Percentiles rank a stretch among this genome's conserved stretches.
Conservation (phyloP, 768 basidiomycete species). For the Strobilomyces confusus region DNA sequence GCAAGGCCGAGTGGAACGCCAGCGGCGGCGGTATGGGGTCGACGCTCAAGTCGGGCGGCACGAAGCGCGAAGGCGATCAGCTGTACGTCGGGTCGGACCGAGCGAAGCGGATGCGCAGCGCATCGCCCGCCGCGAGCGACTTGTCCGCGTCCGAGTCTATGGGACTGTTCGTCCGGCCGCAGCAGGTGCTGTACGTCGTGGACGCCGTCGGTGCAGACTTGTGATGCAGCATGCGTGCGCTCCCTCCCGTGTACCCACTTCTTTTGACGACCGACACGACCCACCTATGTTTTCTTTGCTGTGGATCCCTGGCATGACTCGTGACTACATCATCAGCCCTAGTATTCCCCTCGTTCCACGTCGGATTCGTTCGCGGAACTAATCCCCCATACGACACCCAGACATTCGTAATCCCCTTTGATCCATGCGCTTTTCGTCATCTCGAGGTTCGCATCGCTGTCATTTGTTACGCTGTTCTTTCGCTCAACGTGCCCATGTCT, state of each 20-base stretch:
- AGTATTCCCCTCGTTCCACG: conserved; percentile 11
- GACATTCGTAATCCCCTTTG: conserved; percentile 15
- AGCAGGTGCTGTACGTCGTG: conserved; percentile 84
- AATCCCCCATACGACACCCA: conserved; percentile 20
- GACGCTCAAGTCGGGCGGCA: conserved; percentile 35
- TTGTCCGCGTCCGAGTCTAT: conserved; percentile 58
- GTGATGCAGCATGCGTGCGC: conserved; percentile 27
- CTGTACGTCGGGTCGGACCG: conserved; percentile 37
- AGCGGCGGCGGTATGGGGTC: conserved; percentile 25
- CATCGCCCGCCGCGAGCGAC: conserved; percentile 61
- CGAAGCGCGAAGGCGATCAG: conserved; percentile 58
- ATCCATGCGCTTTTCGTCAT: background rate
- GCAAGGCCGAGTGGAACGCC: conserved; percentile 20
- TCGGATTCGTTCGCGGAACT: conserved; percentile 17
- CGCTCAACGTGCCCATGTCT: background rate
- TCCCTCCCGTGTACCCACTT: background rate
- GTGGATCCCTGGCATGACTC: conserved; percentile 8
- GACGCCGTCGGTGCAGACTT: conserved; percentile 72
- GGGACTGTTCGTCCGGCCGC: conserved; percentile 80
- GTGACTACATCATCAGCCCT: conserved; percentile 10
- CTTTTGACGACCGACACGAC: conserved; percentile 12
- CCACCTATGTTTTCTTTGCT: background rate
- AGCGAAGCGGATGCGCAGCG: conserved; percentile 60
- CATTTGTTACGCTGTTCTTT: background rate
- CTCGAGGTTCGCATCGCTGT: background rate